Evolutionary conservation across 2,329 filamentous ascomycete genomes (phyloP).

Genomic region (Venturia pyrina): DNA sequence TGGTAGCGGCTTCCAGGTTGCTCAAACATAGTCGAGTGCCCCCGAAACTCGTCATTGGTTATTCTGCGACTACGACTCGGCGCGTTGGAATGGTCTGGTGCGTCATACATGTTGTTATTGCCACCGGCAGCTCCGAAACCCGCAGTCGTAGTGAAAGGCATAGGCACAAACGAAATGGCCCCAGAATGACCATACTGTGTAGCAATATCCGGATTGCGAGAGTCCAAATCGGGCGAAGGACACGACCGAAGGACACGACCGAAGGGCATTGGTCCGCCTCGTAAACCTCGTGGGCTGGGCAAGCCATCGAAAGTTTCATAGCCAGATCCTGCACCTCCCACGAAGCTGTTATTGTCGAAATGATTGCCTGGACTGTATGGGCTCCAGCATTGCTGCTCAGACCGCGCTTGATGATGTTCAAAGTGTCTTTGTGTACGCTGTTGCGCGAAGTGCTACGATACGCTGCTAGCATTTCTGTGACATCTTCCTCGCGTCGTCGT

Average conservation of each 20-base stretch:
- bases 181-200: not conserved
- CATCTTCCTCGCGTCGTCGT: not conserved
- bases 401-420: not conserved
- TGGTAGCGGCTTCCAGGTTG: not conserved
- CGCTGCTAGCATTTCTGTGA: not conserved
- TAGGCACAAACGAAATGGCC: not conserved
- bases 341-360: not conserved
- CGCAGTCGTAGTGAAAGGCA: not conserved
- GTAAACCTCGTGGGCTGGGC: not conserved
- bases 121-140: not conserved
- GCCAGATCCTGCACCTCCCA: not conserved
- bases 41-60: not conserved
- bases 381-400: not conserved
- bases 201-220: too few species aligned
- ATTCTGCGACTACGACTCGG: not conserved
- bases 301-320: not conserved
- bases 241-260: too few species aligned
- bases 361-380: not conserved
- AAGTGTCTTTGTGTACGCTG: not conserved
- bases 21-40: not conserved
- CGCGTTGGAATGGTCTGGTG: not conserved
- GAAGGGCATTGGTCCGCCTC: not conserved
- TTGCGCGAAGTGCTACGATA: not conserved
- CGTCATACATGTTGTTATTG: not conserved
- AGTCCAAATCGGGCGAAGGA: too few species aligned